phyloP scores from a whole-genome alignment of 345 rosid species.

The Linum trigynum region DNA sequence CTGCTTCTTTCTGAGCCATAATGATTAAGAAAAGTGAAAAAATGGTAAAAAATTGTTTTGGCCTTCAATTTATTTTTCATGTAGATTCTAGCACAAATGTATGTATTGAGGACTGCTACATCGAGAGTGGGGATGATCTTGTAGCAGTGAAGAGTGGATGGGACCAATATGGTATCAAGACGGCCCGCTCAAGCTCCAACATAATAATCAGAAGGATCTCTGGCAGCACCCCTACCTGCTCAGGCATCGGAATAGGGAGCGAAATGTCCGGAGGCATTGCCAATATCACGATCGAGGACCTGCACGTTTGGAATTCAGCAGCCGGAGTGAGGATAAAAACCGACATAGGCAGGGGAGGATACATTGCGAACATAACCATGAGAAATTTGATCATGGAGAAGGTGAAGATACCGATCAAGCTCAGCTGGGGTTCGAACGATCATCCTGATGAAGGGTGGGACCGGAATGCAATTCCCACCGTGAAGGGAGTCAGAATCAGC shows the following conservation, averaged over 20 bases:
- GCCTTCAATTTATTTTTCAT: neutral
- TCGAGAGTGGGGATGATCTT: slow-evolving; percentile 95
- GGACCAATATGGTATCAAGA: slow-evolving; percentile 81
- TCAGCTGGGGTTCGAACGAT: slow-evolving; percentile 85
- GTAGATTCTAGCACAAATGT: slow-evolving; percentile 85
- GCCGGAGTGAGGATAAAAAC: slow-evolving; percentile 90
- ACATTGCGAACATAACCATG: slow-evolving; percentile 56
- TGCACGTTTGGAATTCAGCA: slow-evolving; percentile 83
- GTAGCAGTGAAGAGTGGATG: slow-evolving; percentile 95
- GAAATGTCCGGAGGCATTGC: slow-evolving; percentile 96
- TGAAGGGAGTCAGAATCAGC: slow-evolving; percentile 55
- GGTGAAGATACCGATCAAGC: slow-evolving; percentile 76
- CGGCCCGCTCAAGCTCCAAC: slow-evolving; percentile 86
- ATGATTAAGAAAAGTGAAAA: neutral
- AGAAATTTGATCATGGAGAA: slow-evolving; percentile 56
- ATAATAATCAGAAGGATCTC: slow-evolving; percentile 62
- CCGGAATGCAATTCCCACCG: slow-evolving; percentile 60
- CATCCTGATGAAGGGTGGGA: slow-evolving; percentile 90
- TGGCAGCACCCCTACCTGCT: slow-evolving; percentile 90
- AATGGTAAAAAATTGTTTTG: neutral
- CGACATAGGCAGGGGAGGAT: slow-evolving; percentile 87
- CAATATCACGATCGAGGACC: slow-evolving; percentile 52
- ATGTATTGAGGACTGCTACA: slow-evolving; percentile 84
- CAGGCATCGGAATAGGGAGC: slow-evolving; percentile 93
- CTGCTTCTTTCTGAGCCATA: neutral